A percentile compares a stretch with the other conserved stretches of the same genome.
Evolutionary conservation across 2,329 filamentous ascomycete species (phyloP).

Genomic region (Venturia oleaginea): DNA sequence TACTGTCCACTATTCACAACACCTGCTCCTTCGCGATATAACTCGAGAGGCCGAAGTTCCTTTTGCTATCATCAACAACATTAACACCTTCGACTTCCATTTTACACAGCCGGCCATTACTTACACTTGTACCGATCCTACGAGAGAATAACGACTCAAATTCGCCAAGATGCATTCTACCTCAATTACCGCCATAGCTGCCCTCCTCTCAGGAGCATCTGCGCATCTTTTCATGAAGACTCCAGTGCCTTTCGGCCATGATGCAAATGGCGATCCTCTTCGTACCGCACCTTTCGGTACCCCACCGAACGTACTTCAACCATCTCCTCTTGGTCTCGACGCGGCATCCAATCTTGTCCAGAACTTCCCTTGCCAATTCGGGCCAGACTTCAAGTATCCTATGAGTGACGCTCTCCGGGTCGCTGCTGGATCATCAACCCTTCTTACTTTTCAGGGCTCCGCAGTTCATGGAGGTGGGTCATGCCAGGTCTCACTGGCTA

Average conservation of each 20-base stretch:
- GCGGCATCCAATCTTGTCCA: not conserved
- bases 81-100: not conserved
- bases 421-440: not conserved
- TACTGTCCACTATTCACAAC: not conserved
- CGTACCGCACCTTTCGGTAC: not conserved
- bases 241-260: not conserved
- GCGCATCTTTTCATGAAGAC: conserved; percentile 7
- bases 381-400: conserved; percentile 1
- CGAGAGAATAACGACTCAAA: not conserved
- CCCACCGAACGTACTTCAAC: not conserved
- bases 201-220: not conserved
- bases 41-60: not conserved
- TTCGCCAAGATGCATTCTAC: not conserved
- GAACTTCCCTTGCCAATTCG: conserved; percentile 3
- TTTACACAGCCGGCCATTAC: not conserved
- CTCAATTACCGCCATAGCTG: not conserved
- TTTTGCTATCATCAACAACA: not conserved
- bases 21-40: not conserved
- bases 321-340: not conserved
- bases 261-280: not conserved
- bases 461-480: conserved; percentile 84
- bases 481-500: conserved; percentile 77
- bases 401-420: not conserved
- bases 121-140: not conserved
- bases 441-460: conserved; percentile 17